These are phyloP conservation scores for Mycena epipterygia DNA, from an alignment of 768 basidiomycete species.

Conservation along the genomic window DNA sequence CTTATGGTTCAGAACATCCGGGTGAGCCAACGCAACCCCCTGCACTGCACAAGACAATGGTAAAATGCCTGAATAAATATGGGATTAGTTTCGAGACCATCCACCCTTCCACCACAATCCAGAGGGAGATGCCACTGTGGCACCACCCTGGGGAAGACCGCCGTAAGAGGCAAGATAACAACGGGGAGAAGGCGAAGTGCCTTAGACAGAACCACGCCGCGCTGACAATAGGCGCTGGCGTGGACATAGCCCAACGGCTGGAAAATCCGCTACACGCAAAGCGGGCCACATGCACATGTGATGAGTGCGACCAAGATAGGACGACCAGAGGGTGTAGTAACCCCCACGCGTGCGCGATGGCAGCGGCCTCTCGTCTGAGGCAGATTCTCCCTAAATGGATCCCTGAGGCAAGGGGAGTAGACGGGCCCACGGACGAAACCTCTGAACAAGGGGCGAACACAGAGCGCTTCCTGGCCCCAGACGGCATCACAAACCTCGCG, in stretches of 20 bases:
- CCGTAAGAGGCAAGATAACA: slow-evolving; percentile 3
- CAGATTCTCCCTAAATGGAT: slow-evolving; percentile 14
- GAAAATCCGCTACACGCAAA: not conserved
- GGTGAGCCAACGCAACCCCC: too few relatives aligned
- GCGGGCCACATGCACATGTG: slow-evolving; percentile 4
- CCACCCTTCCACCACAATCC: slow-evolving; percentile 4
- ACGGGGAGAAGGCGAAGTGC: not conserved
- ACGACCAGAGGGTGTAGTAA: not conserved
- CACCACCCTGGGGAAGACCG: slow-evolving; percentile 7
- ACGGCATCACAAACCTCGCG: too few relatives aligned
- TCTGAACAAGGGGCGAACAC: too few relatives aligned
- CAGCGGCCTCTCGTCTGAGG: not conserved
- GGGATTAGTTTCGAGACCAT: slow-evolving; percentile 1
- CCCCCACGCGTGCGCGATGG: slow-evolving; percentile 20
- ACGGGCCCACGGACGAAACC: too few relatives aligned
- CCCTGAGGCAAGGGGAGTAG: too few relatives aligned
- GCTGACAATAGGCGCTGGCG: slow-evolving; percentile 5
- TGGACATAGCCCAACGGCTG: not conserved
- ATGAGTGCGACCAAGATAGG: not conserved
- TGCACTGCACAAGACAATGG: too few relatives aligned
- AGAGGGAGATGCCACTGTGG: too few relatives aligned
- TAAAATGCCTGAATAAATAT: too few relatives aligned
- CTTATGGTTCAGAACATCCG: too few relatives aligned
- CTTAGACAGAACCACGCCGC: slow-evolving; percentile 14
- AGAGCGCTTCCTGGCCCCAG: too few relatives aligned